These are phyloP conservation scores for Chlorella sp. DNA, from an alignment of 139 green algal species.

Conservation along the genomic window DNA sequence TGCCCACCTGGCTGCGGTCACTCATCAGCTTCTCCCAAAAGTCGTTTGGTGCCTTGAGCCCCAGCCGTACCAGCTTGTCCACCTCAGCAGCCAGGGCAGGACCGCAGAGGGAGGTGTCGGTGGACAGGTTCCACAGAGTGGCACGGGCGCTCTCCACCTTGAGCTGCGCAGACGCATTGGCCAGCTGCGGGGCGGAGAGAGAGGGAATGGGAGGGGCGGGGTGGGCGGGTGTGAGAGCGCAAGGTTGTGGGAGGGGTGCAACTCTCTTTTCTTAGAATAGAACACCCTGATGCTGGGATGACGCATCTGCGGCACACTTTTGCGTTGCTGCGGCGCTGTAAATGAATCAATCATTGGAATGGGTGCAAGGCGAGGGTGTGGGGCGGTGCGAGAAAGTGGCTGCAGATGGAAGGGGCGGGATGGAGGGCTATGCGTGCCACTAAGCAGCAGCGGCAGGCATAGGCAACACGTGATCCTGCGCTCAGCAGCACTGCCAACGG, in stretches of 20 bases:
- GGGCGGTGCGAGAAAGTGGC: too few relatives aligned
- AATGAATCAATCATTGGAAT: too few relatives aligned
- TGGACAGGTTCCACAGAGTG: neutral
- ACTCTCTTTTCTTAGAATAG: too few relatives aligned
- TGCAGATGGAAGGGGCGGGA: neutral
- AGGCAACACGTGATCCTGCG: too few relatives aligned
- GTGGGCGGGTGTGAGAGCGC: neutral
- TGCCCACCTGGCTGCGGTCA: neutral
- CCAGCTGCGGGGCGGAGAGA: neutral
- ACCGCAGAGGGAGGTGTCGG: constrained; percentile 1
- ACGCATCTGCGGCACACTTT: too few relatives aligned
- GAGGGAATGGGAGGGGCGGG: neutral
- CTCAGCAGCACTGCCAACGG: too few relatives aligned
- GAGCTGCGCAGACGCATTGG: neutral
- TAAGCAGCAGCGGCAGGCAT: neutral
- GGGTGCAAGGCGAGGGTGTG: neutral
- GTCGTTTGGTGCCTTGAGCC: constrained; percentile 13
- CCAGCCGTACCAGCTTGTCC: constrained; percentile 18
- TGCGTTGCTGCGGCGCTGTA: too few relatives aligned
- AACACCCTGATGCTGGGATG: too few relatives aligned
- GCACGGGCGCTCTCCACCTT: neutral
- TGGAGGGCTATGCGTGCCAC: too few relatives aligned
- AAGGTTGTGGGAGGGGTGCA: neutral
- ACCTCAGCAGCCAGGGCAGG: neutral
- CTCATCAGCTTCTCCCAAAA: constrained; percentile 33